Evolutionary conservation across 2,329 filamentous ascomycete genomes (phyloP), one percentile per base, ranked within the genome.

Genomic region (Venturia effusa): DNA sequence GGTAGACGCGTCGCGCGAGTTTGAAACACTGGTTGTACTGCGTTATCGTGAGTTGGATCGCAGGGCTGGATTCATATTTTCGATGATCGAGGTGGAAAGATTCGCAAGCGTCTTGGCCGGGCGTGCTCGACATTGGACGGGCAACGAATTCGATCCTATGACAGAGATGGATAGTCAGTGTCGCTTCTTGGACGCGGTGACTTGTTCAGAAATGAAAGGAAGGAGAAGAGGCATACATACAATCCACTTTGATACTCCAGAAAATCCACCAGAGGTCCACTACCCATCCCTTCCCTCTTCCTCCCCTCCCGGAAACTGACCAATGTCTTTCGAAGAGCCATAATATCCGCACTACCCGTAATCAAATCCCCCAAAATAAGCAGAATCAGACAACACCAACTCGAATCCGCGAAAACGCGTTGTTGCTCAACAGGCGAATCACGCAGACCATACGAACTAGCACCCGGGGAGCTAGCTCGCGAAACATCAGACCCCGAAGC

Each of bases 321-420:
- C 43, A 62, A 51, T 17, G 43, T 43, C 24, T 34, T 43, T 6
- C 43, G 13, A 17, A 51, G n/a, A 37, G 60, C 43, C 60, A 62
- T 37, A 19, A 62, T 62, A 62, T 77, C 76, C 24, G 70, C 70
- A 3, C 75, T 74, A 0, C 75, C 76, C 0, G 75, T 78, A 7
- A 78, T 76, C 0, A 76, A 77, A 17, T 78, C 76, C 0, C 76
- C 76, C 0, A 78, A 75, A 0, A 78, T 66, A 0, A 78, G 69
- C 0, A 78, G 71, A 1, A 77, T 66, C 13, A 78, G 68, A 0
- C 75, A 77, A 0, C 74, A 74, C 66, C 75, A 71, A 2, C 72
- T 76, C 69, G 67, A 30, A 19, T 45, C 39, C 1, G 60, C 39
- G 15, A 32, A 57, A n/a, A 57, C 30, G 3, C 34, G 27, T 19